Evolutionary conservation across 2,329 filamentous ascomycete species (phyloP).

Genomic region (Penicillium sp.): DNA sequence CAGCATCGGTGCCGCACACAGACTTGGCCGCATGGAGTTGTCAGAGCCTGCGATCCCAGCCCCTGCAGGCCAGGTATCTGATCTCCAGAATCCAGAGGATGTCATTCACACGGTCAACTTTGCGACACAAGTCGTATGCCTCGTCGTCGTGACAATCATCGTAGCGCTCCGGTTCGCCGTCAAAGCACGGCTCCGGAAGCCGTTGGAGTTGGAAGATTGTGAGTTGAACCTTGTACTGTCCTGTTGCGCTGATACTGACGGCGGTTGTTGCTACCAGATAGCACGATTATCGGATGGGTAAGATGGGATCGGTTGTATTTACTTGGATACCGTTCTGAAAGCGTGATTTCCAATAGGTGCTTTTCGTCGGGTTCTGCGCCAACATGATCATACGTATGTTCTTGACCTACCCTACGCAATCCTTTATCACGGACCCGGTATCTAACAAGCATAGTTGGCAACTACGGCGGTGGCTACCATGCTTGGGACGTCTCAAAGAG

Average conservation of each 20-base stretch:
- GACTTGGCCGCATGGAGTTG: too few species aligned
- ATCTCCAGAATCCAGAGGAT: constrained; percentile 15
- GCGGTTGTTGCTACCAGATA: background rate
- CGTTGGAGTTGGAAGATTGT: constrained; percentile 27
- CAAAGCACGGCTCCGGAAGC: constrained; percentile 7
- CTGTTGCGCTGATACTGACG: background rate
- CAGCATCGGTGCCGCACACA: too few species aligned
- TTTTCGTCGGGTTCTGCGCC: background rate
- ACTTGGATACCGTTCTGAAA: too few species aligned
- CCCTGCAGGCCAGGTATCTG: background rate
- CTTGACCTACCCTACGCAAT: background rate
- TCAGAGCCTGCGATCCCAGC: constrained; percentile 6
- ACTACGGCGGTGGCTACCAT: constrained; percentile 32
- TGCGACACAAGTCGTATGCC: constrained; percentile 27
- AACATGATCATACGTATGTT: background rate
- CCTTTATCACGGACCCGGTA: background rate
- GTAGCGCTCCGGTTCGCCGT: constrained; percentile 26
- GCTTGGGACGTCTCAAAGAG: constrained; percentile 30
- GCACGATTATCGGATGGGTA: background rate
- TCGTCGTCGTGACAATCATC: constrained; percentile 25
- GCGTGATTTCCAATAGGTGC: background rate
- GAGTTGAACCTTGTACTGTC: constrained; percentile 10
- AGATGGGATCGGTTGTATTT: too few species aligned
- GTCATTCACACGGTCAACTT: constrained; percentile 26
- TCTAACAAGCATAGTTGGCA: constrained; percentile 17